Evolutionary conservation across 805 yeast species (phyloP), one percentile per base, ranked within the genome.

Genomic region (Yamadazyma tumulicola): DNA sequence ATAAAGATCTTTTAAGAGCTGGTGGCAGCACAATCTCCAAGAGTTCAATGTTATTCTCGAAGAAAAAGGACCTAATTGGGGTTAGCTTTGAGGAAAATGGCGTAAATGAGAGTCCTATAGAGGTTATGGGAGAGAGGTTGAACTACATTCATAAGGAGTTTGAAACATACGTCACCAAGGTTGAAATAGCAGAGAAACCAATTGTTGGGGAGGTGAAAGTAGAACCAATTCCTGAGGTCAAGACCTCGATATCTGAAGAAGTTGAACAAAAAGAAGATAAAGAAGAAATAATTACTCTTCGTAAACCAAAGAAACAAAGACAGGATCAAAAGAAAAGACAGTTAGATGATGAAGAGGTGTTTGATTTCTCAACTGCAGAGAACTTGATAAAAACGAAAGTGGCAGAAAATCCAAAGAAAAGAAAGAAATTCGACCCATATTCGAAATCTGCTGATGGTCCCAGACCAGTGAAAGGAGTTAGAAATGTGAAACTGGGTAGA

Each of bases 371-470:
- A 0, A 63, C 53, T 21, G 66, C 70, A 11, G 65, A 67, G 19
- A 72, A 65, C 37, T 57, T 75, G 10, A 51, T 75, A 28, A 19
- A 21, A 39, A 51, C 51, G 8, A 50, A 50, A 17, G 5, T 19
- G 2, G 19, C 29, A 7, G 14, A 8, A 3, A 40, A 40, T 18
- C 37, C 19, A 27, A 37, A 47, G 9, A 47, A 42, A 32, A 54
- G 42, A 26, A 41, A 45, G 12, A 70, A 69, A 51, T 81, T 75
- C 43, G 81, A 81, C 56, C 87, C 88, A 4, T 81, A 78, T 43
- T 54, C 69, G 5, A 65, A 62, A 29, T 62, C 58, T 5, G 57
- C 66, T 18, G 68, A 67, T 12, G 83, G 79, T 1, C 82, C 82
- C 6, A 59, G 59, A 44, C 69, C 72, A n/a, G 71, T 74, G 6